These are phyloP conservation scores for Xylaria sp. DNA, from an alignment of 2,329 filamentous ascomycete genomes.

Conservation along the genomic window DNA sequence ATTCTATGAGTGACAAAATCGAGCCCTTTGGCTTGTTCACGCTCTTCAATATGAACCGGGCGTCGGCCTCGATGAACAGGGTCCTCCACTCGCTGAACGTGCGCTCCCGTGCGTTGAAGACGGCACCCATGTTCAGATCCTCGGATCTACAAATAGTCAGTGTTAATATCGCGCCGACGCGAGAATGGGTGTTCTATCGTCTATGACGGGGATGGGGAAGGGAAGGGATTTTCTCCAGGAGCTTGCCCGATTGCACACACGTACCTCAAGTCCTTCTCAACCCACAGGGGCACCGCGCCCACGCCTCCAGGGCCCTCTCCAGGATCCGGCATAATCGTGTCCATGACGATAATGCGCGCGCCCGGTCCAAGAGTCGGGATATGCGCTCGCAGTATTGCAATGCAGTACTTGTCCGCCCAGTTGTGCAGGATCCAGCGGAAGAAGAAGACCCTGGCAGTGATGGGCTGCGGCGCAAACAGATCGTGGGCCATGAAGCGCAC, in stretches of 20 bases:
- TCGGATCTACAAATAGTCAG: slow-evolving; percentile 17
- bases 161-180: neutral
- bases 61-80: slow-evolving; percentile 40
- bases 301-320: too few relatives aligned
- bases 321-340: slow-evolving; percentile 11
- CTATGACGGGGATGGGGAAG: too few relatives aligned
- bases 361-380: slow-evolving; percentile 44
- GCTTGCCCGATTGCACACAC: neutral
- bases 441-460: slow-evolving; percentile 43
- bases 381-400: slow-evolving; percentile 38
- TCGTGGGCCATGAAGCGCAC: slow-evolving; percentile 24
- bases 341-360: slow-evolving; percentile 28
- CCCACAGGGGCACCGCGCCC: slow-evolving; percentile 8
- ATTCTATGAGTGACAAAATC: slow-evolving; percentile 4
- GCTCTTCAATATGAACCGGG: slow-evolving; percentile 30
- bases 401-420: slow-evolving; percentile 44
- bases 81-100: slow-evolving; percentile 40
- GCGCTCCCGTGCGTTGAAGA: slow-evolving; percentile 45
- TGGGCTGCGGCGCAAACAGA: slow-evolving; percentile 23
- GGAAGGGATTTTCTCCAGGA: neutral
- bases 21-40: slow-evolving; percentile 6
- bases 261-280: slow-evolving; percentile 18
- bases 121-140: slow-evolving; percentile 45
- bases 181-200: too few relatives aligned
- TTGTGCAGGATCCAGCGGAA: slow-evolving; percentile 50